These are phyloP conservation scores for Blastobotrys peoriensis DNA, from an alignment of 805 yeast genomes.

Conservation along the genomic window DNA sequence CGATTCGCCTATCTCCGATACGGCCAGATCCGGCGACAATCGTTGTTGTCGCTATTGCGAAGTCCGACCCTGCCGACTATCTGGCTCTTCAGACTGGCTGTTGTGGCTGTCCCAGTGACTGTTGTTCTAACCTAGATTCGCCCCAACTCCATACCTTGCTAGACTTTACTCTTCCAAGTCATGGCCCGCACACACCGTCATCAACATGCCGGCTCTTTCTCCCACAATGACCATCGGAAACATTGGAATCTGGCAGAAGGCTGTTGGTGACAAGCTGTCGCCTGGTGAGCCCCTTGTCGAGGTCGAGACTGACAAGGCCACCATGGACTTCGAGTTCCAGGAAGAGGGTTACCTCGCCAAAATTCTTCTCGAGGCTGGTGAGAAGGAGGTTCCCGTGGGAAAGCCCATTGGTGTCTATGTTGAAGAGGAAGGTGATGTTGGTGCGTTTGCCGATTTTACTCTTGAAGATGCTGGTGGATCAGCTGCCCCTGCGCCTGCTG, in stretches of 20 bases:
- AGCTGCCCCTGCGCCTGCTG: slow-evolving; percentile 40
- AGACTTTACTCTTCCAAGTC: slow-evolving; percentile 37
- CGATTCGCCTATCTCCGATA: background rate
- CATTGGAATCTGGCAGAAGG: slow-evolving; percentile 83
- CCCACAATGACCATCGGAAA: slow-evolving; percentile 99
- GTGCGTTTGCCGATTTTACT: slow-evolving; percentile 82
- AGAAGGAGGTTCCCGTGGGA: slow-evolving; percentile 89
- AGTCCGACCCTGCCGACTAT: too few species aligned
- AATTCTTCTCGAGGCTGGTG: slow-evolving; percentile 73
- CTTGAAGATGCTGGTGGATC: slow-evolving; percentile 69
- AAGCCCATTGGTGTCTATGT: slow-evolving; percentile 96
- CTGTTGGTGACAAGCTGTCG: slow-evolving; percentile 76
- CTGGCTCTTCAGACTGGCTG: too few species aligned
- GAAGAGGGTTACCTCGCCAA: slow-evolving; percentile 93
- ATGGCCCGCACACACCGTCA: slow-evolving; percentile 79
- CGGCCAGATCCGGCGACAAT: background rate
- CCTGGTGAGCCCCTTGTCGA: slow-evolving; percentile 97
- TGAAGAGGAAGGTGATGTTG: slow-evolving; percentile 75
- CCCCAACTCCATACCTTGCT: slow-evolving; percentile 19
- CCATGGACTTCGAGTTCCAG: slow-evolving; percentile 97
- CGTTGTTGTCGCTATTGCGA: too few species aligned
- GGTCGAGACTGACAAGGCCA: slow-evolving; percentile 96
- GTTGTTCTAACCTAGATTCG: too few species aligned
- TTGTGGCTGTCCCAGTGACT: too few species aligned
- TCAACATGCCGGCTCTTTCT: slow-evolving; percentile 98